These are phyloP conservation scores for Xylaria castorea DNA, from an alignment of 495 filamentous ascomycete species.

Conservation along the genomic window DNA sequence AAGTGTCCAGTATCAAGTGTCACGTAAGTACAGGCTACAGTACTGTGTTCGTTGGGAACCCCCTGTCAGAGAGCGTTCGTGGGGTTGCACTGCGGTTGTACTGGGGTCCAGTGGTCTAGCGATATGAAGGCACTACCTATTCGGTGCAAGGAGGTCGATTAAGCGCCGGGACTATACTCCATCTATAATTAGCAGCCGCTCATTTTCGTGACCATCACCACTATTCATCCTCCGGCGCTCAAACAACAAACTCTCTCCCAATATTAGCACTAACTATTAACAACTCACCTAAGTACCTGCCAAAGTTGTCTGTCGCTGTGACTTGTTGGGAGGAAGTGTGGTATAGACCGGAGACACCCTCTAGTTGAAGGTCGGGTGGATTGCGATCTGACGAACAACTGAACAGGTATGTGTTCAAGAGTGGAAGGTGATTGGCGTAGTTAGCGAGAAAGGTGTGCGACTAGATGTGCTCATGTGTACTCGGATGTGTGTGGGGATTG, in stretches of 20 bases:
- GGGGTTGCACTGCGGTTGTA: constrained; percentile 23
- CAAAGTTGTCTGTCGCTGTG: not conserved
- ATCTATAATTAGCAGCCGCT: constrained; percentile 34
- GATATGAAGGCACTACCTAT: constrained; percentile 1
- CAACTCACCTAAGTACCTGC: not conserved
- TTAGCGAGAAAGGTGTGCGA: constrained; percentile 24
- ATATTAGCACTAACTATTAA: constrained; percentile 3
- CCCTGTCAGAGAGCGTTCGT: constrained; percentile 17
- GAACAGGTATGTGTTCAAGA: constrained; percentile 19
- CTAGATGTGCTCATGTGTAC: constrained; percentile 16
- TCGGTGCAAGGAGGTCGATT: constrained; percentile 5
- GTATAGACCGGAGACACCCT: not conserved
- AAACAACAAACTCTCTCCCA: not conserved
- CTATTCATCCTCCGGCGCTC: not conserved
- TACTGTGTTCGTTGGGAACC: constrained; percentile 17
- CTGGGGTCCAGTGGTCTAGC: constrained; percentile 14
- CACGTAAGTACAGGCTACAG: not conserved
- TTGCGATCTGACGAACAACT: constrained; percentile 14
- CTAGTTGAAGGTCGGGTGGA: not conserved
- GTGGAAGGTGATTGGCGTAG: constrained; percentile 23
- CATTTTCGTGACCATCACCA: constrained; percentile 12
- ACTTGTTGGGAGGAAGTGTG: not conserved
- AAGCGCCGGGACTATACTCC: constrained; percentile 33
- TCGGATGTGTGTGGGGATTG: constrained; percentile 26
- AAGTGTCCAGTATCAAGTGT: not conserved